These are phyloP conservation scores for Ophiostoma himal-ulmi DNA, from an alignment of 2,329 filamentous ascomycete species.

Conservation along the genomic window DNA sequence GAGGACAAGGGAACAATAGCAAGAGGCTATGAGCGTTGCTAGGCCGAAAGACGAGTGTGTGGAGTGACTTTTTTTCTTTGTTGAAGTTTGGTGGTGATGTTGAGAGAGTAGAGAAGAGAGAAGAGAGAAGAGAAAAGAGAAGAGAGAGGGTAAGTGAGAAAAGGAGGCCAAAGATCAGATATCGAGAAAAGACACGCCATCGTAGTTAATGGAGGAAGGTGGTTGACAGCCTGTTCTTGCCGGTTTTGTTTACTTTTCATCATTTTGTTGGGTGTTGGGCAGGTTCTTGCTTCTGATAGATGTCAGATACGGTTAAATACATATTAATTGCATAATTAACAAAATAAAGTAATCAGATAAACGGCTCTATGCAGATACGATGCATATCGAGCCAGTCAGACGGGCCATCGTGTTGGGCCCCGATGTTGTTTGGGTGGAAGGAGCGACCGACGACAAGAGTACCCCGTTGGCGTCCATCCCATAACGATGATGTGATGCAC, in stretches of 20 bases:
- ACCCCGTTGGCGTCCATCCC: background rate
- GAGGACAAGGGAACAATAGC: background rate
- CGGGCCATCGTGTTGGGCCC: background rate
- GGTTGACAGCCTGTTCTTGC: background rate
- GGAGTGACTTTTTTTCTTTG: background rate
- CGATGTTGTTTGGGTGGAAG: background rate
- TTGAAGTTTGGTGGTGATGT: background rate
- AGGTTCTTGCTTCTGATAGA: background rate
- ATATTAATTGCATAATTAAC: background rate
- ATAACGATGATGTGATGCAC: background rate
- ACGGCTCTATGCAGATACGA: background rate
- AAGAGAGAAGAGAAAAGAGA: too few species aligned
- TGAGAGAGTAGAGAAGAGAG: background rate
- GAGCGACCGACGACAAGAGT: background rate
- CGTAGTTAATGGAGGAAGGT: background rate
- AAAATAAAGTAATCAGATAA: background rate
- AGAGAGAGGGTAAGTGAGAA: background rate
- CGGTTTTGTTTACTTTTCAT: background rate
- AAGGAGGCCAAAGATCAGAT: background rate
- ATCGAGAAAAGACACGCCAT: background rate
- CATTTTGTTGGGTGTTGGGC: background rate
- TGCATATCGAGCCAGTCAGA: background rate
- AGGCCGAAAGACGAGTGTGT: background rate
- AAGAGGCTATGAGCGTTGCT: slow-evolving; percentile 4
- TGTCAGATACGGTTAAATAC: background rate